Conservation (phyloP, 192 early-diverging fungal genomes). For the Backusella luteola region DNA sequence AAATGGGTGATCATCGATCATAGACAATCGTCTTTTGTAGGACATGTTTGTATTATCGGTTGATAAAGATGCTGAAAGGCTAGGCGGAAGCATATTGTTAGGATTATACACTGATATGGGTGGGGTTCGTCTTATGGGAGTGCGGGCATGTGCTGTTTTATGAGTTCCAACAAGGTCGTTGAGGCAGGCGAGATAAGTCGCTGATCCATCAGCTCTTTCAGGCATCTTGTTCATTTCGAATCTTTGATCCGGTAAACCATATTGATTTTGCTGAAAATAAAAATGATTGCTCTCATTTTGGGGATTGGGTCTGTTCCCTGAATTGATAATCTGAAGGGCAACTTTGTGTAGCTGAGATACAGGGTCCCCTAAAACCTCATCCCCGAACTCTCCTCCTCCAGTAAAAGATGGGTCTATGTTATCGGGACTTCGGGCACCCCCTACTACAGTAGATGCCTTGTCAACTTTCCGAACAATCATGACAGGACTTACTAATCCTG, state of each 20-base stretch:
- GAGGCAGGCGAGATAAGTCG: conserved; percentile 65
- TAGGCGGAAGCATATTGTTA: background rate
- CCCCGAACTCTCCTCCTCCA: conserved; percentile 35
- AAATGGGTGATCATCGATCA: conserved; percentile 4
- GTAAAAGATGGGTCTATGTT: conserved; percentile 1
- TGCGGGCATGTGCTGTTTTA: conserved; percentile 45
- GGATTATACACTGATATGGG: background rate
- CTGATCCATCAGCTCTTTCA: conserved; percentile 28
- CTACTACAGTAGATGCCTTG: conserved; percentile 70
- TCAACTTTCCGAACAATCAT: conserved; percentile 85
- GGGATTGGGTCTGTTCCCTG: background rate
- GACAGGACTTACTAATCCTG: conserved; percentile 76
- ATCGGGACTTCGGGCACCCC: conserved; percentile 43
- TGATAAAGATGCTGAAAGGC: background rate
- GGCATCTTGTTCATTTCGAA: conserved; percentile 25
- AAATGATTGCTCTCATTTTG: background rate
- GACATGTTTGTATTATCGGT: background rate
- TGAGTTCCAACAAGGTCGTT: conserved; percentile 73
- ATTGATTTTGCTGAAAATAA: conserved; percentile 29
- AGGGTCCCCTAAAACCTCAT: conserved; percentile 71
- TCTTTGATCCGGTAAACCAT: conserved; percentile 6
- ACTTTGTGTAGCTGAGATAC: conserved; percentile 90
- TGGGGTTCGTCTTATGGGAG: conserved; percentile 34
- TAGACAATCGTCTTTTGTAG: background rate
- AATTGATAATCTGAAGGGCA: conserved; percentile 65